A percentile compares a stretch with the other conserved stretches of the same genome.
Conservation (phyloP, 768 basidiomycete species). For the Phylloporus sp. region DNA sequence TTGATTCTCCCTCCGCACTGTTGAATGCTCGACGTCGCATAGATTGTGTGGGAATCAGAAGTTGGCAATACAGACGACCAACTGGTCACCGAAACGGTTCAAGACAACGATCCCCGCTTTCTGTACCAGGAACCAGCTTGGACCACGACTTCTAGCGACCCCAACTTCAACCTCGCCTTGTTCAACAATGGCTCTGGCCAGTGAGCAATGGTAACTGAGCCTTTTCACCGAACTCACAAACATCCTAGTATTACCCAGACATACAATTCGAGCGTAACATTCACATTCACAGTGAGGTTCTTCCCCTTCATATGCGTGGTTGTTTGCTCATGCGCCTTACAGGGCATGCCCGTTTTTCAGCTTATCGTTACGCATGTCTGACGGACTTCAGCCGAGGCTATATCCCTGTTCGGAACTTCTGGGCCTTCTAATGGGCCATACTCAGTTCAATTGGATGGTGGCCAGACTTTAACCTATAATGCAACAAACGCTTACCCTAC, state of each 20-base stretch:
- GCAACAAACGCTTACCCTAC: slow-evolving; percentile 16
- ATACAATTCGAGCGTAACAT: slow-evolving; percentile 32
- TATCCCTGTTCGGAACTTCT: slow-evolving; percentile 44
- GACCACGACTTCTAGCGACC: slow-evolving; percentile 27
- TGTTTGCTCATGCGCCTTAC: slow-evolving; percentile 2
- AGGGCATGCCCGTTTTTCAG: slow-evolving; percentile 18
- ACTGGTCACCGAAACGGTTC: slow-evolving; percentile 15
- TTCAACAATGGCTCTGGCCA: slow-evolving; percentile 44
- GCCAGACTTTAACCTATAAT: slow-evolving; percentile 17
- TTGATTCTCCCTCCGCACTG: not conserved
- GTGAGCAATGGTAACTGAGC: slow-evolving; percentile 18
- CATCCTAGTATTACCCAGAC: slow-evolving; percentile 33
- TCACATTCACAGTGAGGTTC: slow-evolving; percentile 38
- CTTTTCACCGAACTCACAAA: not conserved
- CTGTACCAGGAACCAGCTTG: slow-evolving; percentile 37
- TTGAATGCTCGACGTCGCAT: not conserved
- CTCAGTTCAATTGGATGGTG: slow-evolving; percentile 35
- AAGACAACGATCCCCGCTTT: slow-evolving; percentile 40
- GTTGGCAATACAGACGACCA: slow-evolving; percentile 15
- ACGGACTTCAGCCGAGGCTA: slow-evolving; percentile 34
- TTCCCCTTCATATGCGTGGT: not conserved
- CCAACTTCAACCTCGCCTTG: slow-evolving; percentile 30
- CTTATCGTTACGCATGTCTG: not conserved
- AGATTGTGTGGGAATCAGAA: slow-evolving; percentile 31
- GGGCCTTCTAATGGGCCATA: slow-evolving; percentile 36